Conservation (phyloP, 495 filamentous ascomycete species). For the Astrothelium macrocarpum region DNA sequence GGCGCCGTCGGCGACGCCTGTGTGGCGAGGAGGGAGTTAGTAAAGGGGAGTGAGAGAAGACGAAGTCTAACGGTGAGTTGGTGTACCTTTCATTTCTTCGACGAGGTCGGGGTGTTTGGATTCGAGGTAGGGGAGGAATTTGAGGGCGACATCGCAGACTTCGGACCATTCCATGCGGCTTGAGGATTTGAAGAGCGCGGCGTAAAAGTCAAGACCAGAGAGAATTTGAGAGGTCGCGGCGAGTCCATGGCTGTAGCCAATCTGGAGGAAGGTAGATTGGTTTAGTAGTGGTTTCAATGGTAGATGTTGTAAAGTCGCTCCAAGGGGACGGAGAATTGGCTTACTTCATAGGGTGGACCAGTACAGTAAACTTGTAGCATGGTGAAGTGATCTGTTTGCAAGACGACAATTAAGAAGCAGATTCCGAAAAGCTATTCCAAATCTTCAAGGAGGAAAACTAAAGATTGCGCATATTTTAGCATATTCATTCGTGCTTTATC, state of each 20-base stretch:
- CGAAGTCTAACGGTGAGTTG: neutral
- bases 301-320: neutral
- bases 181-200: slow-evolving; percentile 40
- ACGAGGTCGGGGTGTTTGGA: slow-evolving; percentile 38
- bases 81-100: slow-evolving; percentile 41
- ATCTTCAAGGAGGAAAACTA: too few species aligned
- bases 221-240: slow-evolving; percentile 37
- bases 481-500: too few species aligned
- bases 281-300: neutral
- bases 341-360: slow-evolving; percentile 30
- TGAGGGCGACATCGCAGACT: slow-evolving; percentile 37
- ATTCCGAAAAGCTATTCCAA: too few species aligned
- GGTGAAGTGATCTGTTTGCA: too few species aligned
- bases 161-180: slow-evolving; percentile 41
- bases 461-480: too few species aligned
- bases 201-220: slow-evolving; percentile 44
- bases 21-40: neutral
- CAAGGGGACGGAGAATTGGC: neutral
- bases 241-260: slow-evolving; percentile 46
- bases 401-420: too few species aligned
- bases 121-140: slow-evolving; percentile 37
- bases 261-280: slow-evolving; percentile 27
- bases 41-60: neutral
- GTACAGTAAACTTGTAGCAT: slow-evolving; percentile 19
- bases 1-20: slow-evolving; percentile 52